Percentiles rank a stretch among this genome's conserved stretches.
phyloP scores from a whole-genome alignment of 1,139 yeast genomes.

The Lodderomyces parapsilosis region DNA sequence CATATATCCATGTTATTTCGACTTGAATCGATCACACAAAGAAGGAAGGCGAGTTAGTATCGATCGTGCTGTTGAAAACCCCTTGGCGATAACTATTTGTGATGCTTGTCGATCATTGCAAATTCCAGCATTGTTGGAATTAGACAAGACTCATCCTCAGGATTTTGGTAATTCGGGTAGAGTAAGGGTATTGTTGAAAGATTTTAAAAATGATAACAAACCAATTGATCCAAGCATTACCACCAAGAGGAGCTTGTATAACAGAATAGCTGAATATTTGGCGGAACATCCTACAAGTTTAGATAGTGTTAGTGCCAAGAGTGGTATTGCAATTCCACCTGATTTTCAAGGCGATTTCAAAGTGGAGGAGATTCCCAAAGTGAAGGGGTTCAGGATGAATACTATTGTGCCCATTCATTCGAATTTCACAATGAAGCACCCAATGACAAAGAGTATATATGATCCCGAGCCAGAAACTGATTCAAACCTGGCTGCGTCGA shows the following conservation, averaged over 20 bases:
- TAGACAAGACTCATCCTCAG: conserved; percentile 90
- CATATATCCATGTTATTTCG: conserved; percentile 91
- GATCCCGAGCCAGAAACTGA: conserved; percentile 51
- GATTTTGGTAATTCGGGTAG: conserved; percentile 98
- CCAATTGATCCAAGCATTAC: conserved; percentile 37
- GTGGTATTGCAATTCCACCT: conserved; percentile 60
- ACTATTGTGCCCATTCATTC: conserved; percentile 84
- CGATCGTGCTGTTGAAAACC: conserved; percentile 74
- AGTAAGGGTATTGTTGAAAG: conserved; percentile 69
- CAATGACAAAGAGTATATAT: conserved; percentile 73
- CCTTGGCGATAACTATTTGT: conserved; percentile 77
- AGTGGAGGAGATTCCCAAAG: conserved; percentile 68
- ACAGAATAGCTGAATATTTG: conserved; percentile 61
- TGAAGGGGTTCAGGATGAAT: conserved; percentile 83
- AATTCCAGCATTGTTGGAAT: conserved; percentile 62
- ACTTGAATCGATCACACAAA: conserved; percentile 66
- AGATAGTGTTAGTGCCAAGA: conserved; percentile 50
- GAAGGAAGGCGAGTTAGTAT: conserved; percentile 81
- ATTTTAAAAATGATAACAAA: conserved; percentile 40
- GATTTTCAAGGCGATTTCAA: conserved; percentile 51
- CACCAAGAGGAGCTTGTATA: conserved; percentile 68
- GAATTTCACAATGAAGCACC: conserved; percentile 76
- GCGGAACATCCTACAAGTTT: conserved; percentile 69
- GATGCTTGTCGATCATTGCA: conserved; percentile 56
- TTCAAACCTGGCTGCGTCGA: conserved; percentile 6